phyloP scores from a whole-genome alignment of 2,329 filamentous ascomycete species.

The Botrytis aclada region DNA sequence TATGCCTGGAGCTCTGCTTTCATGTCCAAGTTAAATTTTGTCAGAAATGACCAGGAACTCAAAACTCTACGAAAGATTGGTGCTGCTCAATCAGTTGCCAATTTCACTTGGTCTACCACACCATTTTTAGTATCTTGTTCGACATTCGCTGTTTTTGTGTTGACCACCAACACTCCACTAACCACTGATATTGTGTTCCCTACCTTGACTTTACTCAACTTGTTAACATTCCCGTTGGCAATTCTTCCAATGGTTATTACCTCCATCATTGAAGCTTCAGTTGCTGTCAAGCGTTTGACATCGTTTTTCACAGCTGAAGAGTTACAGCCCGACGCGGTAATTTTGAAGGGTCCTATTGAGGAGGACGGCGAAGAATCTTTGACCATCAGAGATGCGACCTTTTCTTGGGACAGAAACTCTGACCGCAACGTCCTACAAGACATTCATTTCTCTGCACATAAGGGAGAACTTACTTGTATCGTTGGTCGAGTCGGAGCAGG shows the following conservation, averaged over 20 bases:
- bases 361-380: conserved; percentile 83
- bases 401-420: conserved; percentile 91
- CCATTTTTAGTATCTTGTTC: conserved; percentile 97
- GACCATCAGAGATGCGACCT: conserved; percentile 76
- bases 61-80: conserved; percentile 96
- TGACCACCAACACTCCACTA: conserved; percentile 75
- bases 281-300: conserved; percentile 83
- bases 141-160: conserved; percentile 91
- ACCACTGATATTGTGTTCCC: conserved; percentile 97
- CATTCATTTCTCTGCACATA: conserved; percentile 84
- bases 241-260: conserved; percentile 98
- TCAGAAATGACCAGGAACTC: conserved; percentile 92
- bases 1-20: conserved; percentile 98
- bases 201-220: conserved; percentile 87
- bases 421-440: conserved; percentile 69
- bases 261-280: conserved; percentile 90
- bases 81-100: conserved; percentile 87
- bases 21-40: conserved; percentile 94
- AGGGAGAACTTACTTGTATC: conserved; percentile 89
- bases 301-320: conserved; percentile 85
- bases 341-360: conserved; percentile 63
- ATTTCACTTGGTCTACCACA: conserved; percentile 97
- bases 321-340: conserved; percentile 79
- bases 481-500: conserved; percentile 93
- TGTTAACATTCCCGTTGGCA: conserved; percentile 90